Percentiles rank a stretch among this genome's conserved stretches.
Conservation (phyloP, 371 early-diverging fungal species). For the Parasitella parasitica region DNA sequence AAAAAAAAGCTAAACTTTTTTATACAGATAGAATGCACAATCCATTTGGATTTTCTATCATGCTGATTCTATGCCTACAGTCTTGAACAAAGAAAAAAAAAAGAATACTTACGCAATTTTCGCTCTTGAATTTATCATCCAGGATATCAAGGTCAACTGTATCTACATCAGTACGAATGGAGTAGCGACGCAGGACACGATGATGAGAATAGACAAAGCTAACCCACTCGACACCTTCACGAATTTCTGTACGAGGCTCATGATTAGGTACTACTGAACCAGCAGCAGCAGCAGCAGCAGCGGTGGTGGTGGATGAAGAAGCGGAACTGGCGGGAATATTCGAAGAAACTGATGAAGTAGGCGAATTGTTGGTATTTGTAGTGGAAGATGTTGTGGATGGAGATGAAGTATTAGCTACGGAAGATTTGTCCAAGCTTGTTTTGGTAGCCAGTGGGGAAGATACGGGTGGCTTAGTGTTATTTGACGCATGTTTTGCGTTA, state of each 20-base stretch:
- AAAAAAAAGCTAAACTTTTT: background rate
- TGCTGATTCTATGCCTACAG: background rate
- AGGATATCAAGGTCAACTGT: slow-evolving; percentile 40
- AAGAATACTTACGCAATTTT: slow-evolving; percentile 32
- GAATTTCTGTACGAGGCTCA: slow-evolving; percentile 28
- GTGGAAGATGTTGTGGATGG: background rate
- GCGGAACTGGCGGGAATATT: background rate
- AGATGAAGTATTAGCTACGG: background rate
- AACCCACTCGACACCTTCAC: slow-evolving; percentile 63
- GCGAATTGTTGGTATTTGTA: background rate
- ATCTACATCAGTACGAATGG: slow-evolving; percentile 78
- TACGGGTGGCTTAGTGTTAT: slow-evolving; percentile 10
- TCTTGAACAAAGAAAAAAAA: background rate
- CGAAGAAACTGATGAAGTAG: background rate
- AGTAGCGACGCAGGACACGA: slow-evolving; percentile 59
- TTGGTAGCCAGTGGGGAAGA: background rate
- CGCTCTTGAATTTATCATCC: slow-evolving; percentile 29
- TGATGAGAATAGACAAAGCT: slow-evolving; percentile 63
- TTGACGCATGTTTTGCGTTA: background rate
- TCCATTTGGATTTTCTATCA: background rate
- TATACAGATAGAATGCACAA: background rate
- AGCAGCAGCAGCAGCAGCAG: background rate
- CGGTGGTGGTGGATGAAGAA: background rate
- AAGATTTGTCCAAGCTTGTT: slow-evolving; percentile 3
- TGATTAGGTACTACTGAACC: slow-evolving; percentile 23